Evolutionary conservation across 495 filamentous ascomycete genomes (phyloP).

Genomic region (Neurospora cerealis): DNA sequence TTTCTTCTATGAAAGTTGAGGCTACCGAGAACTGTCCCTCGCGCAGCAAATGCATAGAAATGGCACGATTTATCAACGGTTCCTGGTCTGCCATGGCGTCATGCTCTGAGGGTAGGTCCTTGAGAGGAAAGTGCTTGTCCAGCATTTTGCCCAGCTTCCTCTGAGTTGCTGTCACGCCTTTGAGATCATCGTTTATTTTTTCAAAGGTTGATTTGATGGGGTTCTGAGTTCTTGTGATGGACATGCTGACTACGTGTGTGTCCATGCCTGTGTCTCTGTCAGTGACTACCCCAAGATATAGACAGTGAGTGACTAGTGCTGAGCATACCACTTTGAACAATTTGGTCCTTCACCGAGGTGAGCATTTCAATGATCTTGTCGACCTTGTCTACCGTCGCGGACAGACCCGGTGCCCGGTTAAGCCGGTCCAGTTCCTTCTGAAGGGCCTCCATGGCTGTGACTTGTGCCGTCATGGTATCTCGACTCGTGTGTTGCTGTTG

Average conservation of each 20-base stretch:
- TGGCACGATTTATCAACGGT: slow-evolving; percentile 76
- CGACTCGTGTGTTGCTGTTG: not conserved
- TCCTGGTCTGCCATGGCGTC: slow-evolving; percentile 72
- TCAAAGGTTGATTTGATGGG: slow-evolving; percentile 72
- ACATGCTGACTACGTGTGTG: slow-evolving; percentile 56
- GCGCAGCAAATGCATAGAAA: slow-evolving; percentile 90
- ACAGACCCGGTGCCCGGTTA: slow-evolving; percentile 57
- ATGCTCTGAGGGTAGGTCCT: slow-evolving; percentile 67
- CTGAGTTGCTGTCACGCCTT: slow-evolving; percentile 65
- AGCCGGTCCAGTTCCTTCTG: slow-evolving; percentile 64
- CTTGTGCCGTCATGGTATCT: slow-evolving; percentile 3
- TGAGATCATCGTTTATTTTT: slow-evolving; percentile 64
- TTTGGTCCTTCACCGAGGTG: slow-evolving; percentile 56
- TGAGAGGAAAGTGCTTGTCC: slow-evolving; percentile 75
- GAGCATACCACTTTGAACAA: slow-evolving; percentile 50
- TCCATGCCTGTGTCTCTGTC: slow-evolving; percentile 36
- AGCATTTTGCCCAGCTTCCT: slow-evolving; percentile 74
- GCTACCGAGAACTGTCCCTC: slow-evolving; percentile 91
- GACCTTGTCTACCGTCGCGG: slow-evolving; percentile 62
- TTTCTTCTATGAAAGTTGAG: slow-evolving; percentile 65
- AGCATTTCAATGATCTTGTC: slow-evolving; percentile 72
- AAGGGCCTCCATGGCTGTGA: slow-evolving; percentile 29
- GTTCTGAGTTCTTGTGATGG: slow-evolving; percentile 74
- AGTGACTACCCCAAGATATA: not conserved
- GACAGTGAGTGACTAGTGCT: not conserved